Evolutionary conservation across 768 basidiomycete genomes (phyloP).

Genomic region (Mrakia blollopis): DNA sequence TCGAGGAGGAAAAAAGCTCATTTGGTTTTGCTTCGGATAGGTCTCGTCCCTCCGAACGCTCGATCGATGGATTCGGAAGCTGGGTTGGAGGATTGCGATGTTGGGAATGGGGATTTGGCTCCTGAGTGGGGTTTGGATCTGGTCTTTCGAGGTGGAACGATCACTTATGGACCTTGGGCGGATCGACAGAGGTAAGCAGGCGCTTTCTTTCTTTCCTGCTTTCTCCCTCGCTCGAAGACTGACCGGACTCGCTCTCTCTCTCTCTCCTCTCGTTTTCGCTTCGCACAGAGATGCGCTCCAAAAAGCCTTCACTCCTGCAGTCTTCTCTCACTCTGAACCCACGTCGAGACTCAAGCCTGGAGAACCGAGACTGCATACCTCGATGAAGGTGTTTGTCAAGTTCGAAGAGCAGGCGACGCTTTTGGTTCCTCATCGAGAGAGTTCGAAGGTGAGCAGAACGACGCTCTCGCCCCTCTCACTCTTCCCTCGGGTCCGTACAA

Average conservation of each 20-base stretch:
- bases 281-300: constrained; percentile 64
- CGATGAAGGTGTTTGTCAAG: constrained; percentile 73
- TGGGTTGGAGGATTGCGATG: constrained; percentile 49
- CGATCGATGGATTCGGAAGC: constrained; percentile 16
- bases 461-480: not conserved
- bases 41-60: constrained; percentile 11
- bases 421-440: constrained; percentile 83
- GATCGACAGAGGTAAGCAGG: constrained; percentile 73
- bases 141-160: constrained; percentile 63
- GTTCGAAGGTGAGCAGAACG: constrained; percentile 62
- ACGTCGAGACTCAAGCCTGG: constrained; percentile 60
- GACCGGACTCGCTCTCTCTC: not conserved
- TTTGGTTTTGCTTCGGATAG: not conserved
- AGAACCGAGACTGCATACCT: constrained; percentile 76
- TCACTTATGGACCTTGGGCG: constrained; percentile 93
- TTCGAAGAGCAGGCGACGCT: constrained; percentile 70
- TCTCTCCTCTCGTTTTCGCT: not conserved
- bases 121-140: constrained; percentile 95
- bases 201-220: not conserved
- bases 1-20: not conserved
- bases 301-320: constrained; percentile 72
- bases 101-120: constrained; percentile 78
- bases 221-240: not conserved
- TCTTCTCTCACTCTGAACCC: constrained; percentile 60
- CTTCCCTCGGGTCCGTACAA: not conserved